Evolutionary conservation across 306 rosid genomes (phyloP).

Genomic region (Vigna reflexopilosa): DNA sequence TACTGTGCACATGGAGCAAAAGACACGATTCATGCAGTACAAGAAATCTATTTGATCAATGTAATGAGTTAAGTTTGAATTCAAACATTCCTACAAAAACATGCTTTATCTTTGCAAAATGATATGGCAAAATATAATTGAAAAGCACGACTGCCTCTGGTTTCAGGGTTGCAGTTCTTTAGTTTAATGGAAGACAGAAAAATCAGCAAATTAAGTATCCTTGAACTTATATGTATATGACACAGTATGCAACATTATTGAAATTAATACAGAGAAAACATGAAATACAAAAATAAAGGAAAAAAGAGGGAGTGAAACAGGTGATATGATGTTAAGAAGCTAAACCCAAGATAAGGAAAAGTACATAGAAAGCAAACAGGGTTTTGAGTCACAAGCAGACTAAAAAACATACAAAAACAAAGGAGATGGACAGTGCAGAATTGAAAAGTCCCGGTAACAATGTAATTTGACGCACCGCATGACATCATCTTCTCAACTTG

Average conservation of each 20-base stretch:
- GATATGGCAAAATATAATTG: not conserved
- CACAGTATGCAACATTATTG: not conserved
- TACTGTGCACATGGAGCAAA: not conserved
- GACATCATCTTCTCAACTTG: not conserved
- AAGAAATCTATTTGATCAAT: too few species aligned
- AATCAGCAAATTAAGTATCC: not conserved
- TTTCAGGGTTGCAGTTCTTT: not conserved
- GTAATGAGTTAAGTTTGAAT: too few species aligned
- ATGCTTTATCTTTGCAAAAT: too few species aligned
- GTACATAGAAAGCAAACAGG: conserved; percentile 18
- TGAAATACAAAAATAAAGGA: conserved; percentile 1
- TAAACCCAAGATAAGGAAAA: not conserved
- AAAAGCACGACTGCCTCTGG: conserved; percentile 11
- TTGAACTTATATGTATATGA: not conserved
- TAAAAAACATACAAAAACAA: conserved; percentile 27
- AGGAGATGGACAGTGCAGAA: conserved; percentile 30
- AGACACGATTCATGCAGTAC: too few species aligned
- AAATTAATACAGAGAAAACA: not conserved
- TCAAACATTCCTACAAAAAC: too few species aligned
- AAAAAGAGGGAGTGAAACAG: not conserved
- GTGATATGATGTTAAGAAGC: conserved; percentile 7
- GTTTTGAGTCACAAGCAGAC: conserved; percentile 39
- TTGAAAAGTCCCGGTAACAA: conserved; percentile 28
- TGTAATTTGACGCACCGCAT: conserved; percentile 37
- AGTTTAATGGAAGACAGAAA: not conserved